phyloP scores from a whole-genome alignment of 2,329 filamentous ascomycete genomes.

The Xylaria sp. region DNA sequence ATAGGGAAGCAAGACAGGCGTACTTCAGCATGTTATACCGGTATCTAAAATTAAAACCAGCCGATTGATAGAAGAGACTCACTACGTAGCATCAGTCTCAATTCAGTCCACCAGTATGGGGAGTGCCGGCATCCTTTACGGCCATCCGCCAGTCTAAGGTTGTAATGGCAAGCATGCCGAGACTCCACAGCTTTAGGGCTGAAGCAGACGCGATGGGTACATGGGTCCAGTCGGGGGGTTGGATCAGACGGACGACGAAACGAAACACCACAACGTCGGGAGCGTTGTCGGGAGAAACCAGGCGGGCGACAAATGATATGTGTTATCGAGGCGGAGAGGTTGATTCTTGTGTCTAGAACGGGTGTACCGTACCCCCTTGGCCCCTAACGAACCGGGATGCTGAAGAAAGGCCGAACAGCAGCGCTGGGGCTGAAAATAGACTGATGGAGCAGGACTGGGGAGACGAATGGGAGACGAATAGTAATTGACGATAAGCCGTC shows the following conservation, averaged over 20 bases:
- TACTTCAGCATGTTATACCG: not conserved
- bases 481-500: not conserved
- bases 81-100: no score
- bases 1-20: not conserved
- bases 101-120: no score
- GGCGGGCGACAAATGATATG: slow-evolving; percentile 1
- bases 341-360: slow-evolving; percentile 1
- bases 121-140: no score
- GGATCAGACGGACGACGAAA: not conserved
- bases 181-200: slow-evolving; percentile 15
- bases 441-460: slow-evolving; percentile 2
- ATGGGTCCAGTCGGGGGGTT: not conserved
- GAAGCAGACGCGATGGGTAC: no score
- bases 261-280: not conserved
- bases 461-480: slow-evolving; percentile 3
- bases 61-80: no score
- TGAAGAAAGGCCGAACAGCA: slow-evolving; percentile 8
- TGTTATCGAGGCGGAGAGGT: slow-evolving; percentile 8
- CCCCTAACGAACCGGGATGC: slow-evolving; percentile 1
- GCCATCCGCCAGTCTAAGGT: not conserved
- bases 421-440: slow-evolving; percentile 9
- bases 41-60: not conserved
- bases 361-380: slow-evolving; percentile 1
- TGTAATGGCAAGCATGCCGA: slow-evolving; percentile 1
- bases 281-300: not conserved